Conservation (phyloP, 2,329 filamentous ascomycete genomes). For the Scleromitrula shiraiana region DNA sequence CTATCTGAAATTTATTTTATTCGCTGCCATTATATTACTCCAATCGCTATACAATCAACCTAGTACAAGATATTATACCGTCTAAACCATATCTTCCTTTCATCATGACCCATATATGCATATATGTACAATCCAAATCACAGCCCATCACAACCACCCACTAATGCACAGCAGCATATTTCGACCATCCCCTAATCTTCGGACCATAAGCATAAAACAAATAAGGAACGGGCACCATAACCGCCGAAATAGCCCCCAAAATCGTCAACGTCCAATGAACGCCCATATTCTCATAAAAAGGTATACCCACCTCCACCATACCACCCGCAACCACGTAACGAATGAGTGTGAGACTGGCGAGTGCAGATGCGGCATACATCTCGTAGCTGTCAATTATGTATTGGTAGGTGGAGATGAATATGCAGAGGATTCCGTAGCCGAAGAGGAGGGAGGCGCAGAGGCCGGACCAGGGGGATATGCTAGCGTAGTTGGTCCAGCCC, state of each 20-base stretch:
- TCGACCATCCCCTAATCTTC: constrained; percentile 17
- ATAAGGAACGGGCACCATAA: constrained; percentile 20
- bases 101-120: too few relatives aligned
- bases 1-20: too few relatives aligned
- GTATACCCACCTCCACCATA: constrained; percentile 15
- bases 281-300: constrained; percentile 19
- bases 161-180: constrained; percentile 13
- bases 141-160: not conserved
- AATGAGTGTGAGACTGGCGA: constrained; percentile 40
- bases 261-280: constrained; percentile 20
- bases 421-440: constrained; percentile 51
- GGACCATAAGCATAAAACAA: constrained; percentile 15
- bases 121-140: not conserved
- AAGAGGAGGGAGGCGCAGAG: constrained; percentile 35
- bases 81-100: too few relatives aligned
- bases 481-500: constrained; percentile 55
- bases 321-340: constrained; percentile 17
- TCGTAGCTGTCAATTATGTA: constrained; percentile 63
- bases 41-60: too few relatives aligned
- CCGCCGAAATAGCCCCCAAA: constrained; percentile 13
- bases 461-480: constrained; percentile 50
- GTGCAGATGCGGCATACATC: constrained; percentile 67
- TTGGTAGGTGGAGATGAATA: constrained; percentile 76
- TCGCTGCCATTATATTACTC: too few relatives aligned
- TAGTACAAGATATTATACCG: too few relatives aligned